Base-by-base conservation (phyloP, 2,329 filamentous ascomycete species). In the Paraphaeosphaeria sporulosa region DNA sequence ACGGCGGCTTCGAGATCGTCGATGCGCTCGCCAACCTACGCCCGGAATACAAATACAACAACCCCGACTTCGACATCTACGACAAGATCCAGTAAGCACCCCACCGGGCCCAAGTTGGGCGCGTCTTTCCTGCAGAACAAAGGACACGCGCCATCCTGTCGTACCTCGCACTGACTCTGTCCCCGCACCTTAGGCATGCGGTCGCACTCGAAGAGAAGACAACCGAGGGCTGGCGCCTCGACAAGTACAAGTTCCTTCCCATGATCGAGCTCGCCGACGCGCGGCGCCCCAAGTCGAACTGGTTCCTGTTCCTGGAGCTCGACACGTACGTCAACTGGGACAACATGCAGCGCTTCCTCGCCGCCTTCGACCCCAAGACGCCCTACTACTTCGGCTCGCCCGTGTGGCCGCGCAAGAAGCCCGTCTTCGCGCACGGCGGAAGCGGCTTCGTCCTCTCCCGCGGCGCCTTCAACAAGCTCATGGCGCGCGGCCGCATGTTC, bases 191-290 rank as follows among this genome's bases (percentile, higher is more conserved):
- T 27, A 27, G 25, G 25, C 78, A 78, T 13, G 59, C 67, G 40
- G 71, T 76, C 36, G 69, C 57, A 58, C 76, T 58, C 61, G 67
- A 62, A 64, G 77, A 69, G 57, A 83, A 84, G 66, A 82, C 81
- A 80, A 79, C 59, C 49, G 81, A 84, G 0, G 84, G 82, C 40
- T 86, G 84, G 84, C 80, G 78, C 59, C 73, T 86, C 42, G 84
- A 87, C 70, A 86, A 86, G 66, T 87, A 84, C 83, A 87, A 86
- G 72, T 85, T 85, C 68, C 75, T 86, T 44, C 84, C 84, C 12
- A 82, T 86, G 77, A 82, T 84, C 42, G 81, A 84, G 64, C 82
- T 84, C 69, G 80, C 83, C 0, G 76, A 80, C 30, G 70, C 73
- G 36, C 59, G 76, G 64, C 66, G 69, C 12, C 72, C 74, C 6